phyloP scores from a whole-genome alignment of 2,329 filamentous ascomycete species.

The Fusarium sp. region DNA sequence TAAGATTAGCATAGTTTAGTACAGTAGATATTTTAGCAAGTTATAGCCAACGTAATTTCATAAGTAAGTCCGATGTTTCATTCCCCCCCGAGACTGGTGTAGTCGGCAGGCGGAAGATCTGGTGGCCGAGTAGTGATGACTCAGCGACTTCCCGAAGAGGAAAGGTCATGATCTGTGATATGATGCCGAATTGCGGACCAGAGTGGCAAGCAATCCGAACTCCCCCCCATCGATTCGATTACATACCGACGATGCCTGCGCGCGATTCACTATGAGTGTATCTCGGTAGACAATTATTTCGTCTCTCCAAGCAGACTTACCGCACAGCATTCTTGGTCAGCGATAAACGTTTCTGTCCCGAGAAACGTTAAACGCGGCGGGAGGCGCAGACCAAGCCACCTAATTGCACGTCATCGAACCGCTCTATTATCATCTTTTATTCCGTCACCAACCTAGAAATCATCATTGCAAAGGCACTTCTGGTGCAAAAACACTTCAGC shows the following conservation, averaged over 20 bases:
- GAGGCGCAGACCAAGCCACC: conserved; percentile 18
- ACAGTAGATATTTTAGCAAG: too few species aligned
- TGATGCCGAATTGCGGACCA: conserved; percentile 48
- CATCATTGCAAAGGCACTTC: conserved; percentile 16
- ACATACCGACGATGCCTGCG: conserved; percentile 40
- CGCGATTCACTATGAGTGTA: conserved; percentile 48
- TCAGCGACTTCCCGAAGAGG: conserved; percentile 42
- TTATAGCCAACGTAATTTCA: too few species aligned
- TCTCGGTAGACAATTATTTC: conserved; percentile 40
- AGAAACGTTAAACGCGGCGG: conserved; percentile 23
- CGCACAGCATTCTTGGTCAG: conserved; percentile 6
- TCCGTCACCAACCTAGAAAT: conserved; percentile 22
- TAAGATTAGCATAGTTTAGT: too few species aligned
- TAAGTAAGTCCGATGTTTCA: too few species aligned
- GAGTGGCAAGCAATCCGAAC: conserved; percentile 47
- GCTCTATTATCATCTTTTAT: conserved; percentile 24
- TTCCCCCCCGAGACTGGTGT: background rate
- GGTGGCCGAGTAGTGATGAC: conserved; percentile 38
- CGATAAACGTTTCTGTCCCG: conserved; percentile 5
- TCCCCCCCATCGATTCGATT: conserved; percentile 36
- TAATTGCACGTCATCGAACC: conserved; percentile 43
- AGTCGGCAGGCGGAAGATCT: conserved; percentile 43
- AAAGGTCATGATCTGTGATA: conserved; percentile 43
- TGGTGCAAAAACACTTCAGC: conserved; percentile 8
- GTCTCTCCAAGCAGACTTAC: conserved; percentile 32